These are phyloP conservation scores for Lachancea thermotolerans DNA, from an alignment of 805 yeast species.

Conservation along the genomic window DNA sequence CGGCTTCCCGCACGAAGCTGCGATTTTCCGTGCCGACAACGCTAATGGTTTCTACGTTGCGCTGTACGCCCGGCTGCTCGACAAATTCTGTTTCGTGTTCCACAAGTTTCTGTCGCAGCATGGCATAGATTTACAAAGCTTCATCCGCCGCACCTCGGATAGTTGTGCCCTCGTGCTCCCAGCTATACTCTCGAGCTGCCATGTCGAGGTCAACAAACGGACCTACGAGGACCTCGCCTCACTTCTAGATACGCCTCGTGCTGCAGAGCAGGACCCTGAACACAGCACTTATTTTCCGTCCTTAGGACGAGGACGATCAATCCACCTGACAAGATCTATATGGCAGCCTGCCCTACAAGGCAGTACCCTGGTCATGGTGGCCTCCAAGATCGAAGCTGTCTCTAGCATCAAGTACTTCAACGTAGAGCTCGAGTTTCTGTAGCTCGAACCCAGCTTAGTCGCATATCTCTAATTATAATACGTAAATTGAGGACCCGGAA, in stretches of 20 bases:
- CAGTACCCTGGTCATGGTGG: slow-evolving; percentile 17
- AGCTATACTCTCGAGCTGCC: no score
- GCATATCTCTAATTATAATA: not conserved
- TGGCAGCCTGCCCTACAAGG: slow-evolving; percentile 23
- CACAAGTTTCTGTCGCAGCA: slow-evolving; percentile 2
- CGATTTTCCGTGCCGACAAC: slow-evolving; percentile 29
- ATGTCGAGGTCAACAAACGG: no score
- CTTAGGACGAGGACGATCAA: slow-evolving; percentile 12
- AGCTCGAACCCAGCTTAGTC: not conserved
- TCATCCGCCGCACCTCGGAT: not conserved
- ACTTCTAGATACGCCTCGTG: slow-evolving; percentile 3
- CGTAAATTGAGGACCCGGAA: no score
- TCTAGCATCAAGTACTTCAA: slow-evolving; percentile 6
- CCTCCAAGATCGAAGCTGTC: slow-evolving; percentile 17
- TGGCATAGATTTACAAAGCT: slow-evolving; percentile 3
- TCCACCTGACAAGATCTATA: slow-evolving; percentile 17
- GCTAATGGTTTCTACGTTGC: slow-evolving; percentile 20
- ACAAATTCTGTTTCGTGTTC: slow-evolving; percentile 15
- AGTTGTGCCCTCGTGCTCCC: no score
- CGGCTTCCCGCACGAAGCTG: slow-evolving; percentile 24
- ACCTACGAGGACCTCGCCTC: no score
- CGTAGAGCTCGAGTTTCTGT: not conserved
- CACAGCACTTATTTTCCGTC: not conserved
- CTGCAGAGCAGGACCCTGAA: slow-evolving; percentile 5
- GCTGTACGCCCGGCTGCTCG: slow-evolving; percentile 14